These are phyloP conservation scores for Berberis thunbergii DNA, from an alignment of 164 flowering plant genomes.

Conservation along the genomic window DNA sequence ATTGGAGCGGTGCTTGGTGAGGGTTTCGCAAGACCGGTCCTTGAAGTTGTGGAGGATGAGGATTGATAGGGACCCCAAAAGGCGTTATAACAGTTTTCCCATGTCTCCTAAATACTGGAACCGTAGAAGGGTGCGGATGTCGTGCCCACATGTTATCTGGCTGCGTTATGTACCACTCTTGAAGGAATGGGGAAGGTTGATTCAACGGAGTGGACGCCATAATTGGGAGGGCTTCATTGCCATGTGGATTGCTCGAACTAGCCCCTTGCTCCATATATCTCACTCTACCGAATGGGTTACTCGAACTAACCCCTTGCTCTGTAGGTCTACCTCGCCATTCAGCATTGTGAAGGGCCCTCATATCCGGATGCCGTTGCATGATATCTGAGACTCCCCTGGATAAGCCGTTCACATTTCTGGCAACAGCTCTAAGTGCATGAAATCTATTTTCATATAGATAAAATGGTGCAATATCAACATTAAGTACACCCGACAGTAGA, in stretches of 20 bases:
- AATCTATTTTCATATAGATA: slow-evolving; percentile 24
- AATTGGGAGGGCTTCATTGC: not conserved
- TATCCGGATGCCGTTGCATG: not conserved
- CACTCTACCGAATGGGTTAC: not conserved
- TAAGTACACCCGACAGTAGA: not conserved
- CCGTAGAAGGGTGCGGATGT: too few relatives aligned
- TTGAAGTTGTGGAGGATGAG: too few relatives aligned
- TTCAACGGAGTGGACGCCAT: not conserved
- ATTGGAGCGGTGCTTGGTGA: too few relatives aligned
- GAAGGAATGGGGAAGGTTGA: not conserved
- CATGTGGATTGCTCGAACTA: not conserved
- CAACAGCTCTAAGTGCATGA: slow-evolving; percentile 9
- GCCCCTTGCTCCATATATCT: too few relatives aligned
- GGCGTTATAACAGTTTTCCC: too few relatives aligned
- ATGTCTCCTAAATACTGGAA: too few relatives aligned
- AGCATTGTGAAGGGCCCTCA: not conserved
- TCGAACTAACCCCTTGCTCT: not conserved
- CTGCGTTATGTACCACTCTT: too few relatives aligned
- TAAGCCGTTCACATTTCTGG: slow-evolving; percentile 12
- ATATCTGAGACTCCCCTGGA: slow-evolving; percentile 36
- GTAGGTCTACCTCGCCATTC: not conserved
- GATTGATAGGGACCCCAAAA: too few relatives aligned
- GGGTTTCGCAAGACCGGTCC: too few relatives aligned
- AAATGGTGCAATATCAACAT: slow-evolving; percentile 8
- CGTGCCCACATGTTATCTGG: too few relatives aligned